These are phyloP conservation scores for Microbotryum silenes-acaulis DNA, from an alignment of 1,284 basidiomycete genomes.

Conservation along the genomic window DNA sequence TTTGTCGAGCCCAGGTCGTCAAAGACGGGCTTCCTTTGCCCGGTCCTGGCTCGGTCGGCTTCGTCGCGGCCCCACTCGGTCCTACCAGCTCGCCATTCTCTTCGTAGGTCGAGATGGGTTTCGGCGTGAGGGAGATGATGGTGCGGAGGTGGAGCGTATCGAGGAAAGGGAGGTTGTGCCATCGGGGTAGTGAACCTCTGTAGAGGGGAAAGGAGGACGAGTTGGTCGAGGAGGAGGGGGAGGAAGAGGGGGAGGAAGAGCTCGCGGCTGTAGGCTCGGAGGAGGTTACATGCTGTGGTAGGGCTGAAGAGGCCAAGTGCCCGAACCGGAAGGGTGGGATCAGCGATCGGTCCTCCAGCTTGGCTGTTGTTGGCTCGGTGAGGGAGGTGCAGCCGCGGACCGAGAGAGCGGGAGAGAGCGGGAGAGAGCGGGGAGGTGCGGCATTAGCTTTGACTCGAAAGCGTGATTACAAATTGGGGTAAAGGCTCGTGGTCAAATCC, in stretches of 20 bases:
- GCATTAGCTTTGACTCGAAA: neutral
- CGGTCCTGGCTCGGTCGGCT: neutral
- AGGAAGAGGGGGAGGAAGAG: too few species aligned
- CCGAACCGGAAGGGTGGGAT: constrained; percentile 7
- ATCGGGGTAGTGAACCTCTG: constrained; percentile 11
- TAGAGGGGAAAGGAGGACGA: neutral
- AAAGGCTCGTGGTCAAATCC: neutral
- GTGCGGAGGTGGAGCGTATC: constrained; percentile 8
- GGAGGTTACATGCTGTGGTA: too few species aligned
- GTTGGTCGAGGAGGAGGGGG: neutral
- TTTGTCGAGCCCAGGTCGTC: neutral
- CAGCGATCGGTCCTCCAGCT: neutral
- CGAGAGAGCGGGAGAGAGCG: too few species aligned
- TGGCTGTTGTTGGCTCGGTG: neutral
- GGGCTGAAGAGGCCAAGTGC: neutral
- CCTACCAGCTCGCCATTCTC: neutral
- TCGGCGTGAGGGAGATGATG: constrained; percentile 6
- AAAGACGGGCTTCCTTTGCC: neutral
- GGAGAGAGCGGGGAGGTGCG: too few species aligned
- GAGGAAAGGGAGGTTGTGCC: constrained; percentile 11
- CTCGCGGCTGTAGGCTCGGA: too few species aligned
- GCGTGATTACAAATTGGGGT: too few species aligned
- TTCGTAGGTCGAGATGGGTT: constrained; percentile 4
- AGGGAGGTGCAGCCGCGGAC: too few species aligned
- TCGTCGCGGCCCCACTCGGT: neutral